A percentile compares a stretch with the other conserved stretches of the same genome.
These are phyloP conservation scores for Boletus smithii DNA, from an alignment of 1,284 basidiomycete species.

Conservation along the genomic window DNA sequence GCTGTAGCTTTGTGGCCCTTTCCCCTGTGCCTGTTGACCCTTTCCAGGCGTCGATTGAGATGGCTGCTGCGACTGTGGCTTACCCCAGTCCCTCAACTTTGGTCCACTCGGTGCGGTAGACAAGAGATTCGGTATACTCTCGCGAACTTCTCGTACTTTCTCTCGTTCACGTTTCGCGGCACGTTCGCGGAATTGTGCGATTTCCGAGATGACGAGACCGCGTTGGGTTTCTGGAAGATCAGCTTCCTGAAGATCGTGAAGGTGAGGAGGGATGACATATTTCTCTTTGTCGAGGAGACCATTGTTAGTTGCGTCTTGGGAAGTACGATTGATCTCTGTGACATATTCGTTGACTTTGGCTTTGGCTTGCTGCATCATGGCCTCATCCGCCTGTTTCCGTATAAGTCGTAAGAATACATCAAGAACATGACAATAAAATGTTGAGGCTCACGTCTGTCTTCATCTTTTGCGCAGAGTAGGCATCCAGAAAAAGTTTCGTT, in stretches of 20 bases:
- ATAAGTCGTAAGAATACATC: not conserved
- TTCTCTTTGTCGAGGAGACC: conserved; percentile 71
- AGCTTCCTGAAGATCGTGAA: conserved; percentile 92
- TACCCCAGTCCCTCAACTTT: conserved; percentile 74
- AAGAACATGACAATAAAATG: not conserved
- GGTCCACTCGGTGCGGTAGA: conserved; percentile 59
- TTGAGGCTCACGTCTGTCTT: conserved; percentile 60
- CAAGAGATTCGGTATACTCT: conserved; percentile 45
- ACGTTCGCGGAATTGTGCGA: conserved; percentile 87
- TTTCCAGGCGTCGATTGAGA: conserved; percentile 36
- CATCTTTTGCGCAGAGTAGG: conserved; percentile 77
- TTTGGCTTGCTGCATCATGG: conserved; percentile 48
- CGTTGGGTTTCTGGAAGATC: conserved; percentile 95
- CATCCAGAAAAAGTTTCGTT: conserved; percentile 81
- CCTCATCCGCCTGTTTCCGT: conserved; percentile 58
- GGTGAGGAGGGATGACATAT: conserved; percentile 88
- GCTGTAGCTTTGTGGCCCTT: conserved; percentile 69
- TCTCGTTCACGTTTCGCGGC: conserved; percentile 84
- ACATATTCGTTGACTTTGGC: conserved; percentile 55
- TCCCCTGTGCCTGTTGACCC: conserved; percentile 49
- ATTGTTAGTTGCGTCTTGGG: conserved; percentile 63
- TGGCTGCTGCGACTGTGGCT: conserved; percentile 47
- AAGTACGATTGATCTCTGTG: conserved; percentile 57
- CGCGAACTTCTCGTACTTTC: conserved; percentile 71
- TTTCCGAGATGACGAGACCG: conserved; percentile 90